Base-by-base conservation (phyloP, 441 rosid genomes). In the Raphanus hybrid region DNA sequence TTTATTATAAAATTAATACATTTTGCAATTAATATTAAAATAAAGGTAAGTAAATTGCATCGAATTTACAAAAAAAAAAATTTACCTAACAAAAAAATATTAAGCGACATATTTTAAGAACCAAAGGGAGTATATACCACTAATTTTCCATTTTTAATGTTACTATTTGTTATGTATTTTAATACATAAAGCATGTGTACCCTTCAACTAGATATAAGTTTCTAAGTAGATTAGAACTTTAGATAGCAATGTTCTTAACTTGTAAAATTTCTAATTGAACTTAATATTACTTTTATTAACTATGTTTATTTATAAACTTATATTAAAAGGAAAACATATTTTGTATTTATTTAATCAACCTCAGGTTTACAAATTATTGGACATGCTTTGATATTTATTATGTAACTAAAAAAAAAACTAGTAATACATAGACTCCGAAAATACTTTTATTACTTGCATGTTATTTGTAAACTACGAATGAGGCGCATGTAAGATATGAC, bases 141-240 rank as follows among this genome's bases (percentile, higher is more conserved):
- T 43, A 76, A 26, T 23, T 69, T 52, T 10, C 71, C 58, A 23
- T 12, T 75, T 57, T 75, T 45, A 16, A 69, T 48, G 37, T 69
- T 43, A 18, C 50, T 15, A 8, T 3, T 61, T 69, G 34, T 54
- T 16, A 61, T 59, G 7, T 12, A 59, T 8, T 8, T 29, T 39
- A 39, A 57, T 41, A 35, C n/a, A 37, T 34, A 29, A 10, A 45
- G 39, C 12, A 48, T 69, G 43, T 26, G 18, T 27, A 62, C 35
- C 27, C 61, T 48, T 50, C 55, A 68, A 48, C 48, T 23, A 26
- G 55, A 63, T 32, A 48, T 35, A 20, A 48, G n/a, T 6, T n/a
- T 29, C 48, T 29, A 12, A 35, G 27, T 8, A 63, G 18, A 16
- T 34, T 48, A 73, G 2, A 61, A 62, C 12, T 10, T 9, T 35